Base-by-base conservation (phyloP, 2,329 filamentous ascomycete genomes). In the Penicillium hordei region DNA sequence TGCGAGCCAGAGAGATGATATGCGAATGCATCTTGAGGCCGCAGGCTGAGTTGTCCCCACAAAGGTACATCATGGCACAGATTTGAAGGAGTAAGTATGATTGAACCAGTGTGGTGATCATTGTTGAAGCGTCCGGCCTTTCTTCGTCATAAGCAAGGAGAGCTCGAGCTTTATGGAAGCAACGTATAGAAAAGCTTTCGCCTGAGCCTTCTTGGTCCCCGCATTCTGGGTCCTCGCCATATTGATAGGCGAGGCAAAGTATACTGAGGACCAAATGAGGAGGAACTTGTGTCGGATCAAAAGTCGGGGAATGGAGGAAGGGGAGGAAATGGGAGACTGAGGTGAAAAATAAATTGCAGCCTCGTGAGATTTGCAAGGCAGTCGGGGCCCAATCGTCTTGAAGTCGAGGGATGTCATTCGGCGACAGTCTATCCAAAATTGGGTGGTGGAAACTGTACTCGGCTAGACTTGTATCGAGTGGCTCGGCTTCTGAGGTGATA, bases 61-160 rank as follows among this genome's bases (percentile, higher is more conserved):
- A 77, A 25, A 78, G 68, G 53, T 78, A 78, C 68, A 79, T 73
- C 69, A 78, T 78, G n/a, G 76, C 70, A 51, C 68, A 77, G 8
- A 78, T 72, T 49, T 79, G 69, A 2, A 79, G 70, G 7, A 79
- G 62, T 2, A 78, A 55, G 29, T 76, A 75, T 3, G 74, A 63
- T 55, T 79, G 77, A 0, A 79, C 68, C 15, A 74, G 58, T 5
- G 63, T 52, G 8, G 74, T 59, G 15, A 65, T 67, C 3, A 70
- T 48, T 10, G 54, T 36, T 17, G 56, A 33, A 39, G 59, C 57
- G 5, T 64, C 57, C 3, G 48, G 21, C 15, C 38, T 57, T 10
- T 42, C 57, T 45, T 73, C 65, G 2, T 64, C 61, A 3, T 60
- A 58, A 7, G 60, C 52, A n/a, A 72, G 46, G 4, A 73, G 58